Percentiles rank a stretch among this genome's conserved stretches.
Conservation (phyloP, 768 basidiomycete species). For the Tricholoma sp. region DNA sequence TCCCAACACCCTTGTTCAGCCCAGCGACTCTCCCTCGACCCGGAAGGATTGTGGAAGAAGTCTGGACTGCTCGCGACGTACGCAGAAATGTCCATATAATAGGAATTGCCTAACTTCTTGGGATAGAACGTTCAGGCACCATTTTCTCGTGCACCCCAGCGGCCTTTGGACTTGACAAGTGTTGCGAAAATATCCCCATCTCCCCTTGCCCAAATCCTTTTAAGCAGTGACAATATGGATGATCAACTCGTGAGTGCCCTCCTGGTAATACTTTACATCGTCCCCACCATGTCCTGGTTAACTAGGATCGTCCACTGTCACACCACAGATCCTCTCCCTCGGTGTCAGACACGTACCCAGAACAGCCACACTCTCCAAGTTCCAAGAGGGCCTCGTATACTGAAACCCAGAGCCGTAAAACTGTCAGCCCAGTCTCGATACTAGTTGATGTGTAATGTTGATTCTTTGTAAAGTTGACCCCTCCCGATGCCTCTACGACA, state of each 20-base stretch:
- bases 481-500: background rate
- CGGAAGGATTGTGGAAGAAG: constrained; percentile 23
- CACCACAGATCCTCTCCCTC: background rate
- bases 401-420: background rate
- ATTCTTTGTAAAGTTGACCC: background rate
- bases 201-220: background rate
- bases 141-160: constrained; percentile 1
- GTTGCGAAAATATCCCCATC: background rate
- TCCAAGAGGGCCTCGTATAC: background rate
- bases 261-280: no score
- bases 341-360: background rate
- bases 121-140: constrained; percentile 1
- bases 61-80: constrained; percentile 32
- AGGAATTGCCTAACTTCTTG: background rate
- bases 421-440: background rate
- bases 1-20: constrained; percentile 29
- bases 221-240: background rate
- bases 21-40: constrained; percentile 30
- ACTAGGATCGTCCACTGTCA: background rate
- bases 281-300: background rate
- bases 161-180: background rate
- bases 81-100: background rate
- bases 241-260: background rate
- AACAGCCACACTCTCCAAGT: background rate
- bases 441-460: background rate